Base-by-base conservation (phyloP, 2,329 filamentous ascomycete species). In the Aspergillus pseudoviridinutans region DNA sequence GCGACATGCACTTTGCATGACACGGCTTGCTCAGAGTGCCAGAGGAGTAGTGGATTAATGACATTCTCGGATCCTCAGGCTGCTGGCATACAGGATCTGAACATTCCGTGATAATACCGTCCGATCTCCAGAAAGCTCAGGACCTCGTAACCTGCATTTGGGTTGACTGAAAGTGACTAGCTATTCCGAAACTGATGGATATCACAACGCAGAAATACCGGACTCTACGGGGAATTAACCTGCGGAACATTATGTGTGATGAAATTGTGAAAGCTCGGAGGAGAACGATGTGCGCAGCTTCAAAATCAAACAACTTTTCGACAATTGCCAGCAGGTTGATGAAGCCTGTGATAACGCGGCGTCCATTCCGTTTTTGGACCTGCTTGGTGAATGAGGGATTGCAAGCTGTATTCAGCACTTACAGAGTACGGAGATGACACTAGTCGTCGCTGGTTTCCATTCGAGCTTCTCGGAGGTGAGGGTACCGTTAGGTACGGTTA, bases 241-340 rank as follows among this genome's bases (percentile, higher is more conserved):
- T 22, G 22, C 22, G 49, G 35, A 14, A 35, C 22, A 38, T 25
- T 28, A 46, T 47, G 3, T 49, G 50, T 57, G 10, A 54, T 50
- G 25, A 38, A 50, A 12, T 49, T 50, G 7, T 3, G 7, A 24
- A 32, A 49, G 20, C 27, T 20, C 25, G 29, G 3, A 55, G 29
- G 3, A 55, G 35, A 10, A 55, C 57, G 20, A 58, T 54, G 46
- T 60, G 49, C 8, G 59, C 51, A 8, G 55, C 59, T 32, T 56
- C 52, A 20, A 49, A 56, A 20, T 14, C 46, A 10, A 25, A 28
- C 51, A 57, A 59, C 3, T 55, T 9, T n/a, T 55, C 42, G 25
- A 54, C n/a, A 35, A 53, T 8, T 14, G 35, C 50, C 4, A 20
- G 5, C 42, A 3, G 25, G 50, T 58, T 55, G n/a, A 52, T 35